These are phyloP conservation scores for Ophiocordyceps camponoti-saundersi DNA, from an alignment of 2,329 filamentous ascomycete genomes.

Conservation along the genomic window DNA sequence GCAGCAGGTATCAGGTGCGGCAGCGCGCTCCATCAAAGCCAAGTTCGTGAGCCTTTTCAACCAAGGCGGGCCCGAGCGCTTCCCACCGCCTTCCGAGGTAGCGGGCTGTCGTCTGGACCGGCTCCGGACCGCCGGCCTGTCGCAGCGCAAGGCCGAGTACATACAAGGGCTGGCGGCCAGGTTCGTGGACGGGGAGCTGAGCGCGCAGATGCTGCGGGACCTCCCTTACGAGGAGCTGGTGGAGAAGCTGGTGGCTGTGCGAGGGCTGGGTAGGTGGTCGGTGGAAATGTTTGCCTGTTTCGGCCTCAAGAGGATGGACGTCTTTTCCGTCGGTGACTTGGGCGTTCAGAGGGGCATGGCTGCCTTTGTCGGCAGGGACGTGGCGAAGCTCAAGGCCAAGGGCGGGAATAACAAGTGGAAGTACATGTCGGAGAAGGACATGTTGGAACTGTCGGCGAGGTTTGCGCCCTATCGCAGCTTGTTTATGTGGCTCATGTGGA, in stretches of 20 bases:
- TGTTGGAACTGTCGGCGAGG: conserved; percentile 63
- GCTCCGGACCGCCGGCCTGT: conserved; percentile 74
- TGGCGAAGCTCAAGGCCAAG: conserved; percentile 63
- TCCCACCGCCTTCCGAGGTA: conserved; percentile 65
- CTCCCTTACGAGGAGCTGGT: conserved; percentile 78
- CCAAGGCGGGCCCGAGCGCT: conserved; percentile 25
- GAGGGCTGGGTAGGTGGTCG: conserved; percentile 77
- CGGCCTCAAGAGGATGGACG: conserved; percentile 82
- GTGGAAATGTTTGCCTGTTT: conserved; percentile 99
- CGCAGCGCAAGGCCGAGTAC: conserved; percentile 91
- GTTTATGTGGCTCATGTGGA: conserved; percentile 99
- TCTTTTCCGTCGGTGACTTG: conserved; percentile 82
- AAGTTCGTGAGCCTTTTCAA: conserved; percentile 67
- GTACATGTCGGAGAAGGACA: conserved; percentile 90
- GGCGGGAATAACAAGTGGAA: conserved; percentile 70
- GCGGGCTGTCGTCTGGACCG: conserved; percentile 41
- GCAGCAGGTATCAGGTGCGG: conserved; percentile 89
- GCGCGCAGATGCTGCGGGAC: conserved; percentile 55
- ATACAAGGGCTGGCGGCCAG: conserved; percentile 71
- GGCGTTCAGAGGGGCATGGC: conserved; percentile 94
- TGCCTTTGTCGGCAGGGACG: conserved; percentile 65
- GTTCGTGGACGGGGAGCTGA: conserved; percentile 60
- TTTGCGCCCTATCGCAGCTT: conserved; percentile 80
- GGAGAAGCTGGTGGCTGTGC: conserved; percentile 64
- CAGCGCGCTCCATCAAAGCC: conserved; percentile 73